phyloP scores from a whole-genome alignment of 1,284 basidiomycete genomes.

The Cryptococcus sp. region DNA sequence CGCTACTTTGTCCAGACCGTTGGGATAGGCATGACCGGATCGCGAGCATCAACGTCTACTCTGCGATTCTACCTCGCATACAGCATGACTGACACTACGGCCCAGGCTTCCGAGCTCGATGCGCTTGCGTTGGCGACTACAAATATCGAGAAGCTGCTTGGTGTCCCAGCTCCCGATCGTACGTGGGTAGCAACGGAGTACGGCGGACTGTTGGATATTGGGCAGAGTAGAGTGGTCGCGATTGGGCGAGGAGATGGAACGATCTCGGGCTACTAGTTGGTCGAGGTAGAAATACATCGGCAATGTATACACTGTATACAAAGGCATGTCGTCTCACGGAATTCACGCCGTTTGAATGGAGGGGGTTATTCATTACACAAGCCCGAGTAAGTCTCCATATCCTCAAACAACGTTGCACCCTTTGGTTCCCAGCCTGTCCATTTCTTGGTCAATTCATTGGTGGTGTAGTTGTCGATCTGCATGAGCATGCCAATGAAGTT shows the following conservation, averaged over 20 bases:
- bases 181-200: constrained; percentile 8
- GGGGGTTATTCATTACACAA: too few relatives aligned
- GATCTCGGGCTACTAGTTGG: too few relatives aligned
- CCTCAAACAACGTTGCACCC: background rate
- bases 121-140: constrained; percentile 2
- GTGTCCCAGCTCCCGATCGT: background rate
- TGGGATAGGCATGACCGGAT: constrained; percentile 6
- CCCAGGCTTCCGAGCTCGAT: background rate
- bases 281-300: too few relatives aligned
- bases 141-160: constrained; percentile 5
- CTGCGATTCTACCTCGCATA: constrained; percentile 7
- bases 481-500: background rate
- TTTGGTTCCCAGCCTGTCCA: background rate
- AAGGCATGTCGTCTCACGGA: too few relatives aligned
- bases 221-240: constrained; percentile 5
- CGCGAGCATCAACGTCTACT: constrained; percentile 7
- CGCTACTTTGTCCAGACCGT: background rate
- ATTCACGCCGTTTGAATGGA: too few relatives aligned
- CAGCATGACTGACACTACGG: constrained; percentile 1
- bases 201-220: constrained; percentile 4
- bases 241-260: constrained; percentile 6
- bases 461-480: background rate
- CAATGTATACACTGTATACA: too few relatives aligned
- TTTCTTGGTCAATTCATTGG: background rate
- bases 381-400: background rate